phyloP scores from a whole-genome alignment of 352 stramenopile genomes.

The Phytopythium montanum region DNA sequence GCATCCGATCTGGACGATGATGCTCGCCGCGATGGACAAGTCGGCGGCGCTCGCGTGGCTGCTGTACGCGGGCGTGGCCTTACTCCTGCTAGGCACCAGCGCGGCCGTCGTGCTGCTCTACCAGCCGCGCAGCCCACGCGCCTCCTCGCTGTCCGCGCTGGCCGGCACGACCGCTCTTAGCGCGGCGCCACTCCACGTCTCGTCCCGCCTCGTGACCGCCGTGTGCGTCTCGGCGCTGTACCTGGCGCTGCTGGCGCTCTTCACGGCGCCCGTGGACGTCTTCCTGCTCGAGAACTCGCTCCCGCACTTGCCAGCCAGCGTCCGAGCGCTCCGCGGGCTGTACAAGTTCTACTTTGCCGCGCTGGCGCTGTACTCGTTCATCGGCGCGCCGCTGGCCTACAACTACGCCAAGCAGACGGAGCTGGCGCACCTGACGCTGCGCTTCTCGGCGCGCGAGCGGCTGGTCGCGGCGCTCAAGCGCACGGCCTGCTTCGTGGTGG shows the following conservation, averaged over 20 bases:
- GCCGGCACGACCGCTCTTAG: constrained; percentile 52
- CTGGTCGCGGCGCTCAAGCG: constrained; percentile 64
- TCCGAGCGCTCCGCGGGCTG: constrained; percentile 43
- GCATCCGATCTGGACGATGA: neutral
- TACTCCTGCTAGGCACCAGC: constrained; percentile 56
- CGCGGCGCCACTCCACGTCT: constrained; percentile 52
- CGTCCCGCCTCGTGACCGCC: constrained; percentile 63
- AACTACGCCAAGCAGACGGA: constrained; percentile 84
- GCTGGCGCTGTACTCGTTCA: constrained; percentile 61
- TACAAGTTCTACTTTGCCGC: constrained; percentile 73
- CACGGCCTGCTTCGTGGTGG: constrained; percentile 72
- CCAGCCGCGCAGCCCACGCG: constrained; percentile 51
- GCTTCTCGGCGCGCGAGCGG: constrained; percentile 47
- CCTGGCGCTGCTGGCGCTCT: constrained; percentile 66
- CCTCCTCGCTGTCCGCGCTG: constrained; percentile 50
- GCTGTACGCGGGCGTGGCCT: constrained; percentile 57
- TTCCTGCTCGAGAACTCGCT: constrained; percentile 73
- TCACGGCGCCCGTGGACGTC: constrained; percentile 77
- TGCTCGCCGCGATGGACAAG: neutral
- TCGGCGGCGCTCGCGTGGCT: constrained; percentile 33
- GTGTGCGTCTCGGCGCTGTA: constrained; percentile 74
- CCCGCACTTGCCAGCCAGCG: constrained; percentile 53
- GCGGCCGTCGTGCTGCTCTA: constrained; percentile 53
- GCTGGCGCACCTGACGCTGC: constrained; percentile 76
- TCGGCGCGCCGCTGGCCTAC: constrained; percentile 70